These are phyloP conservation scores for Rubroboletus satanas DNA, from an alignment of 768 basidiomycete species.

Conservation along the genomic window DNA sequence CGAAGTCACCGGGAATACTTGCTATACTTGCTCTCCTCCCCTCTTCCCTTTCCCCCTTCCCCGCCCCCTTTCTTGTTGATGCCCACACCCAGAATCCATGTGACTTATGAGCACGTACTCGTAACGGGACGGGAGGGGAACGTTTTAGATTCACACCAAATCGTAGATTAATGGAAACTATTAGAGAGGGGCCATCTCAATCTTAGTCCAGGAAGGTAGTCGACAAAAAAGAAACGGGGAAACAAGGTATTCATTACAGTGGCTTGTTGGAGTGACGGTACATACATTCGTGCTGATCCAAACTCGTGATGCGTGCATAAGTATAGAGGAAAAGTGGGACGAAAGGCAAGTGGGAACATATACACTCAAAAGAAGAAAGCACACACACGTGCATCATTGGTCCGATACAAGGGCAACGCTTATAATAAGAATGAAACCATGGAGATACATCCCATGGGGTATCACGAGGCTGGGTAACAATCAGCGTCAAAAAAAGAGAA, in stretches of 20 bases:
- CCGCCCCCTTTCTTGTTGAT: not conserved
- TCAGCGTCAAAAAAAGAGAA: conserved; percentile 6
- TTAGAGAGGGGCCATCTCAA: not conserved
- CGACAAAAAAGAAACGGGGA: not conserved
- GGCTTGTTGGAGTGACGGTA: conserved; percentile 10
- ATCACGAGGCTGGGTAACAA: conserved; percentile 26
- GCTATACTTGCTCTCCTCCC: not conserved
- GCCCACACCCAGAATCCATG: not conserved
- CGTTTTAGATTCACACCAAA: not conserved
- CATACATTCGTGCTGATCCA: conserved; percentile 17
- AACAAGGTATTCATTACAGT: conserved; percentile 5
- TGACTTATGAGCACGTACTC: not conserved
- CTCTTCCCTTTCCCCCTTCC: not conserved
- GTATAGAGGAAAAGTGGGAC: conserved; percentile 1
- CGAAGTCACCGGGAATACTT: not conserved
- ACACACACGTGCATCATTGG: not conserved
- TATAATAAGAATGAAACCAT: conserved; percentile 14
- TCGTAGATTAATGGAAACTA: not conserved
- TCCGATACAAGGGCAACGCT: conserved; percentile 1
- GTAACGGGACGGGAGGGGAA: too few species aligned
- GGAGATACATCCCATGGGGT: conserved; percentile 17
- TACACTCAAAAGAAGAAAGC: not conserved
- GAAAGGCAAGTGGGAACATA: not conserved
- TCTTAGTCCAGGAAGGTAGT: not conserved
- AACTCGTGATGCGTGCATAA: conserved; percentile 17